Evolutionary conservation across 805 yeast genomes (phyloP).

Genomic region (Scheffersomyces coipomensis): DNA sequence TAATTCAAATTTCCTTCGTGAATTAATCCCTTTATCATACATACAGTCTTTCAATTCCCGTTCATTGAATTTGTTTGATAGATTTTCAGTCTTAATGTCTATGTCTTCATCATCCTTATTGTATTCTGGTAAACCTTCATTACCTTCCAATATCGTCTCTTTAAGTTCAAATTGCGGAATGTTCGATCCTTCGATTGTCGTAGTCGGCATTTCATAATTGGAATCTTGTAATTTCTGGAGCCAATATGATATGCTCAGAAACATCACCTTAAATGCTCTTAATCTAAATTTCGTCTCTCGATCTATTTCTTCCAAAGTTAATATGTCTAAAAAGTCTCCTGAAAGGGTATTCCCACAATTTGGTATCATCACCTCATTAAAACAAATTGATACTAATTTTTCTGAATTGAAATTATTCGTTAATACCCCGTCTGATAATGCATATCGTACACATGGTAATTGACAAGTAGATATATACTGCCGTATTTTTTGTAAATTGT

Average conservation of each 20-base stretch:
- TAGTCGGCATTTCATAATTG: not conserved
- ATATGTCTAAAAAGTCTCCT: not conserved
- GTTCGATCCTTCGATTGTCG: not conserved
- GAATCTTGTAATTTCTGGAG: not conserved
- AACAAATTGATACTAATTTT: not conserved
- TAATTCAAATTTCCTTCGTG: constrained; percentile 8
- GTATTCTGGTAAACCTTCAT: not conserved
- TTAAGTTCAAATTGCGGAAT: not conserved
- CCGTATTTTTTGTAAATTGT: too few species aligned
- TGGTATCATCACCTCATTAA: too few species aligned
- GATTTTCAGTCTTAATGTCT: too few species aligned
- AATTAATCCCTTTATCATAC: constrained; percentile 12
- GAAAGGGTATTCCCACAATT: too few species aligned
- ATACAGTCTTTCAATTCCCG: not conserved
- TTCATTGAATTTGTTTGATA: too few species aligned
- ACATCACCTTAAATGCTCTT: not conserved
- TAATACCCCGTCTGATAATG: not conserved
- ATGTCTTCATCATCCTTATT: not conserved
- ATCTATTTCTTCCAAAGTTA: not conserved
- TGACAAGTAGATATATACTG: not conserved
- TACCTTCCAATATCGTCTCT: not conserved
- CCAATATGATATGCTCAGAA: not conserved
- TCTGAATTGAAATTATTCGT: not conserved
- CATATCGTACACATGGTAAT: not conserved
- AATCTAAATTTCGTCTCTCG: not conserved